Evolutionary conservation across 345 rosid genomes (phyloP), one percentile per base, ranked within the genome.

Genomic region (Brassica incana): DNA sequence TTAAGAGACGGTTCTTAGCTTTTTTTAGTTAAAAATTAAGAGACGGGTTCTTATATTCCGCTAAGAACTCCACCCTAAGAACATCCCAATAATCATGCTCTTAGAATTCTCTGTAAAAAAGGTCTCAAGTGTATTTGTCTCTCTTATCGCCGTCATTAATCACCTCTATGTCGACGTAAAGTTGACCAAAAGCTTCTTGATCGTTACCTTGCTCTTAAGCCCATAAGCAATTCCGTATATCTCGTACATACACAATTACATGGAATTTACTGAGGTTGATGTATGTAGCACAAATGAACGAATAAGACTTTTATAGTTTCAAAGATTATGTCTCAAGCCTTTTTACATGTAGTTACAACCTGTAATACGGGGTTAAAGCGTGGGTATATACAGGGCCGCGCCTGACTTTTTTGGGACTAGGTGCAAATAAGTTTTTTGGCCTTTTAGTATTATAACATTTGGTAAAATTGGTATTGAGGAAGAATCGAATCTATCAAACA

Each of bases 161-260:
- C 18, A 10, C 8, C 59, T 23, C 65, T 52, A 20, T 58, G 11
- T n/a, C 20, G 20, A 58, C 45, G 32, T 10, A 1, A 67, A 45
- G 43, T 58, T 67, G 67, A 67, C 67, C 73, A 60, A 67, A 67
- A 76, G 67, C 60, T 58, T 76, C 52, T 45, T 69, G 16, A 2
- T 60, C 50, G 33, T 63, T 40, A 11, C 8, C 27, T 68, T 69
- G 33, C 67, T 68, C 73, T 40, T 43, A 16, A 38, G 18, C 45
- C 25, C 27, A 56, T 0, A 25, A 76, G 23, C 0, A 29, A 14
- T 9, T 25, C 36, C 58, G 25, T 58, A 18, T 64, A 65, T 74
- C 62, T 64, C n/a, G 20, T 32, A 48, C 2, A 48, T 11, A 65
- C 23, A 60, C 30, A 50, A 15, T 54, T 54, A 52, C 5, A 52